Base-by-base conservation (phyloP, 805 yeast species). In the Ogataea pini region DNA sequence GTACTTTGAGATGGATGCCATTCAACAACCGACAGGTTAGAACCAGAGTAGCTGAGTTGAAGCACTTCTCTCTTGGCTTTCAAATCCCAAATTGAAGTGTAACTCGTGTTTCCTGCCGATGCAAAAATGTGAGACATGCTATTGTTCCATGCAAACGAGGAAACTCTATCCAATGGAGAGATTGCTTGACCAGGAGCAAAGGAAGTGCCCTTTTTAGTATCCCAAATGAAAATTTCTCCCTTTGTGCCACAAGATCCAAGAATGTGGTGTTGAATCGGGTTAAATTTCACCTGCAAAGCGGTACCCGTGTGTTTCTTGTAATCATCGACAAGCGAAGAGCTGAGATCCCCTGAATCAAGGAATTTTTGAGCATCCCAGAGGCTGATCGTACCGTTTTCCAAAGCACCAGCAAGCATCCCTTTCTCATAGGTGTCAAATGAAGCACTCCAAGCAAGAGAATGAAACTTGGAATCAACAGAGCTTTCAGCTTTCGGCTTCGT, bases 1-100 rank as follows among this genome's bases (percentile, higher is more conserved):
- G 98, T 92, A 49, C 92, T 82, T 69, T 84, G 85, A 37, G 78
- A 71, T 48, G 99, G 99, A 67, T 94, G 97, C 99, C 99, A 94
- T 49, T 85, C 89, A 12, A 94, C 95, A 51, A 79, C 78, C 29
- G 95, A 82, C 43, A 92, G 77, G 47, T 84, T 85, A 19, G 90
- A 85, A 7, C 85, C 82, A 18, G 83, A 72, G 67, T 89, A 88
- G 48, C 82, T 78, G 64, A 94, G 76, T 66, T 89, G 96, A 52
- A 94, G 72, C 19, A 92, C 96, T 69, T 92, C 97, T 61, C 89
- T 80, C 64, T 84, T 85, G 34, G 90, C 82, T 62, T 86, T 87
- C 56, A 91, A 73, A 69, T 94, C 98, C 97, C 97, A 94, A 56
- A 94, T 84, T 1, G 97, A 85, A 3, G 97, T 84, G 65, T 81